phyloP scores from a whole-genome alignment of 768 basidiomycete species.

The Amanita polypyramis region DNA sequence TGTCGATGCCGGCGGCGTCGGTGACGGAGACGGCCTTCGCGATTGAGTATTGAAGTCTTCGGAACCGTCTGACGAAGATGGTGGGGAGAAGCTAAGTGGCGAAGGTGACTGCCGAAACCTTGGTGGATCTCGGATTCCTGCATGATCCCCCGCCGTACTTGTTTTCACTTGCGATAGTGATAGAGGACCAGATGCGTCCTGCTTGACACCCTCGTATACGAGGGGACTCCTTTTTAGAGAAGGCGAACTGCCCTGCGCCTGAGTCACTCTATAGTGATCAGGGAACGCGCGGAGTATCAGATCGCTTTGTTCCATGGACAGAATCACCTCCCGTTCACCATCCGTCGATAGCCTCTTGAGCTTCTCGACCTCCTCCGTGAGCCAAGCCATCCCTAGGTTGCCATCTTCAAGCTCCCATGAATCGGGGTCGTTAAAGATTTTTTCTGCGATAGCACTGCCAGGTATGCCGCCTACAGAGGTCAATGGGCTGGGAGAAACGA shows the following conservation, averaged over 20 bases:
- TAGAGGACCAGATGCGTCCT: not conserved
- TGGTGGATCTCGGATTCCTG: not conserved
- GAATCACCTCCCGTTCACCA: slow-evolving; percentile 10
- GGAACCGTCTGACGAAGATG: slow-evolving; percentile 5
- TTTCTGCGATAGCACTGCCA: slow-evolving; percentile 29
- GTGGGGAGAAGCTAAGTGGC: slow-evolving; percentile 2
- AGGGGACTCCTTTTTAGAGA: not conserved
- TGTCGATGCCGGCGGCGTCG: slow-evolving; percentile 21
- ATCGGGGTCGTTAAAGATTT: slow-evolving; percentile 32
- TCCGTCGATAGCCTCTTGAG: slow-evolving; percentile 9
- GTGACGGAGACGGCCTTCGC: slow-evolving; percentile 7
- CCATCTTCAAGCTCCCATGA: slow-evolving; percentile 25
- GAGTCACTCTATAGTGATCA: slow-evolving; percentile 1
- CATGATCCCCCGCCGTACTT: not conserved
- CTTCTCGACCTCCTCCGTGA: slow-evolving; percentile 24
- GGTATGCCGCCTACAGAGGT: slow-evolving; percentile 20
- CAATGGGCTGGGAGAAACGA: slow-evolving; percentile 22
- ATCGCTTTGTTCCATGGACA: slow-evolving; percentile 1
- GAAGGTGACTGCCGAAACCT: not conserved
- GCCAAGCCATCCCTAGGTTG: slow-evolving; percentile 20
- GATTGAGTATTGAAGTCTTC: not conserved
- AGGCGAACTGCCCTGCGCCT: not conserved
- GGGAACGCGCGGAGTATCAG: slow-evolving; percentile 7
- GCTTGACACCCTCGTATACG: not conserved
- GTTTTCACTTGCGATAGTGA: not conserved